Evolutionary conservation across 805 yeast genomes (phyloP), one percentile per base, ranked within the genome.

Genomic region (Vanderwaltozyma yarrowii): DNA sequence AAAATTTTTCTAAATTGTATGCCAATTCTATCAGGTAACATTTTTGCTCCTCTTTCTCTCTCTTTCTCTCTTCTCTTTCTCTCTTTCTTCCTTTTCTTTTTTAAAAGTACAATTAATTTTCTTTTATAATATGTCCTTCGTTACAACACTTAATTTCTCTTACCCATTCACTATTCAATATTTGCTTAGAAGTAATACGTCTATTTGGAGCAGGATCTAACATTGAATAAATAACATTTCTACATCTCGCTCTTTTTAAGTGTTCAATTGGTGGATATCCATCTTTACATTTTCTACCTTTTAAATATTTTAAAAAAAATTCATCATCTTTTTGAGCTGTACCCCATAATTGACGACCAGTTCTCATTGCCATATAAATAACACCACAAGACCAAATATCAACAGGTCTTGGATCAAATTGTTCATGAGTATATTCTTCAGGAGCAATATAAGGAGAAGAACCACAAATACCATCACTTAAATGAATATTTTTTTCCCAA

Each of bases 321-420:
- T 80, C 94, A 56, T 89, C 97, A 32, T 77, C 83, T 24, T 67
- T 71, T 42, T 75, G 74, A 2, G 97, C 96, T 42, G 76, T 64
- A 50, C 80, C 76, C 97, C 97, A 89, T 37, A 89, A 62, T 52
- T 89, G 95, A 38, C 95, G 69, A 4, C 97, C 98, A 0, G 95
- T 84, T 49, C 96, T 68, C 89, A 86, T 80, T 9, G 94, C 94
- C 85, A 86, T 79, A 56, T 81, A 86, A 26, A 86, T 85, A 13
- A 86, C 89, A 37, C 94, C 95, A 65, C 94, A 84, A 0, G 95
- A 78, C 96, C 96, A 86, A 29, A 85, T 76, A 62, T 86, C 95
- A 8, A 82, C 81, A 24, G 80, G 71, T 41, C 95, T 63, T 3
- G 94, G 82, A 60, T 86, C 95, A 59, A 83, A 86, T 51, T 74